These are phyloP conservation scores for Phytophthora europaea DNA, from an alignment of 352 stramenopile genomes.

Conservation along the genomic window DNA sequence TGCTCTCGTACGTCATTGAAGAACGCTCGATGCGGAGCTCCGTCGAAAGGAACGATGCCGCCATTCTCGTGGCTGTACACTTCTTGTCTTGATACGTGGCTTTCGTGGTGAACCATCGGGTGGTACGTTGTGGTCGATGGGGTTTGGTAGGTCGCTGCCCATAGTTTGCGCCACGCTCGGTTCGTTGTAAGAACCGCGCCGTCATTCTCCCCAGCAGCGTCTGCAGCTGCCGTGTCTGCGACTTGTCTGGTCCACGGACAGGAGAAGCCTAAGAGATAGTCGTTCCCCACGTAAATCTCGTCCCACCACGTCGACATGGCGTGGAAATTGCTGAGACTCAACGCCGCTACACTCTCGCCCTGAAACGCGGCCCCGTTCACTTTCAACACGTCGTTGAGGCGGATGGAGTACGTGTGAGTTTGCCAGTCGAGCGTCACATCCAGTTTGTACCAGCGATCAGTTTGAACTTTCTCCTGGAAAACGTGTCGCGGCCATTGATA, in stretches of 20 bases:
- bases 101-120: conserved; percentile 88
- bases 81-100: conserved; percentile 81
- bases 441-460: conserved; percentile 95
- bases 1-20: conserved; percentile 77
- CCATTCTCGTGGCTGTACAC: conserved; percentile 87
- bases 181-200: conserved; percentile 54
- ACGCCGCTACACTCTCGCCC: conserved; percentile 43
- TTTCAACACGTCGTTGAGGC: conserved; percentile 92
- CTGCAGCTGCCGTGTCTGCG: conserved; percentile 4
- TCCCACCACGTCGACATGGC: conserved; percentile 94
- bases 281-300: conserved; percentile 95
- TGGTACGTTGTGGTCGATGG: conserved; percentile 56
- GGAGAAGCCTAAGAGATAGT: conserved; percentile 92
- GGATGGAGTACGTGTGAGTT: conserved; percentile 82
- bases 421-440: conserved; percentile 94
- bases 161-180: conserved; percentile 67
- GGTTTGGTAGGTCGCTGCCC: conserved; percentile 41
- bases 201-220: conserved; percentile 28
- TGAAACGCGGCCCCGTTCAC: conserved; percentile 71
- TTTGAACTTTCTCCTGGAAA: conserved; percentile 68
- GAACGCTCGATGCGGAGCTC: conserved; percentile 82
- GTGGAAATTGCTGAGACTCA: conserved; percentile 90
- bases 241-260: conserved; percentile 71
- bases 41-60: conserved; percentile 87
- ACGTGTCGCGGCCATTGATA: conserved; percentile 59